Conservation (phyloP, 73 alveolate species). For the Tetrahymena thermophila region DNA sequence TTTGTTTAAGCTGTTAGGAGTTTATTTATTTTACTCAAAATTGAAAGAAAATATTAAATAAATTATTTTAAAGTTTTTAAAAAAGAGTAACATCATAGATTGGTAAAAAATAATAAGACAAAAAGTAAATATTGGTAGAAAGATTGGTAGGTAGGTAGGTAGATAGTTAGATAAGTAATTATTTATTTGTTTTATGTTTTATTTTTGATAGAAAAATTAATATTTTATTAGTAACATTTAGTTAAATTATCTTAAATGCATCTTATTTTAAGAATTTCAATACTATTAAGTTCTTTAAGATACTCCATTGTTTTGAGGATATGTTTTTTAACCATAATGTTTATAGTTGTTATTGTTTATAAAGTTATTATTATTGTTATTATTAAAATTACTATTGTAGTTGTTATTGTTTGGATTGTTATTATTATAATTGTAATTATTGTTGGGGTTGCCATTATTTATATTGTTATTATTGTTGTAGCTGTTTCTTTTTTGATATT, state of each 20-base stretch:
- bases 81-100: not conserved
- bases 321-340: not conserved
- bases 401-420: not conserved
- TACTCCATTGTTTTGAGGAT: not conserved
- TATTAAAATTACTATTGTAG: not conserved
- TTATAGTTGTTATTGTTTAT: not conserved
- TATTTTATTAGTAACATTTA: not conserved
- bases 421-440: not conserved
- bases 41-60: no score
- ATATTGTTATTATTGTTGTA: not conserved
- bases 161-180: not conserved
- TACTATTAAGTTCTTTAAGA: not conserved
- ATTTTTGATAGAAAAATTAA: not conserved
- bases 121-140: not conserved
- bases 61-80: no score
- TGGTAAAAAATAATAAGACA: not conserved
- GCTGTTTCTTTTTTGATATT: not conserved
- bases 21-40: no score
- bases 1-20: no score
- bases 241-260: no score
- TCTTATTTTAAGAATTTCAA: not conserved
- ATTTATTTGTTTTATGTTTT: not conserved
- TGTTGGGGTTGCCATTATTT: not conserved
- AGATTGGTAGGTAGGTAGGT: no score
- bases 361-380: not conserved